phyloP scores from a whole-genome alignment of 75 land plant genomes.

The Adiantum capillusveneris region DNA sequence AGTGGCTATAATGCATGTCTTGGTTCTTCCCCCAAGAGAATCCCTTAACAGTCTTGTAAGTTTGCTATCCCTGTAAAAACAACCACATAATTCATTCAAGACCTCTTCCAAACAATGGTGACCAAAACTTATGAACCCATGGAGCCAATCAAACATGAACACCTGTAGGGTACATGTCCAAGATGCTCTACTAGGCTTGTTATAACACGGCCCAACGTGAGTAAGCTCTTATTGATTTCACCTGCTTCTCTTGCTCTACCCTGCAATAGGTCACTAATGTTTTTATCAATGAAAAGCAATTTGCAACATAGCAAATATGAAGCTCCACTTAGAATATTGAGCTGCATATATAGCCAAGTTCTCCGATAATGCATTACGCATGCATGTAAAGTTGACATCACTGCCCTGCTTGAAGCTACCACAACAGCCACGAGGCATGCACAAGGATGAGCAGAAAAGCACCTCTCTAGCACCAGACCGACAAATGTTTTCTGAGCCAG shows the following conservation, averaged over 20 bases:
- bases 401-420: no score
- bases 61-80: conserved; percentile 78
- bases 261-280: conserved; percentile 22
- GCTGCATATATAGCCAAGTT: no score
- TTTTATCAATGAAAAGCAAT: no score
- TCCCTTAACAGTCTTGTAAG: conserved; percentile 89
- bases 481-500: conserved; percentile 95
- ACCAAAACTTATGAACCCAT: background rate
- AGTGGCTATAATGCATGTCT: conserved; percentile 97
- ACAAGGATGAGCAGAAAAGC: no score
- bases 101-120: background rate
- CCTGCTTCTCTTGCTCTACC: conserved; percentile 99
- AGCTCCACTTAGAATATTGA: no score
- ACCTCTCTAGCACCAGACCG: conserved; percentile 98
- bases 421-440: background rate
- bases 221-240: conserved; percentile 94
- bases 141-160: background rate
- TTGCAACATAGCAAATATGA: no score
- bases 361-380: no score
- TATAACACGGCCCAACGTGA: conserved; percentile 90
- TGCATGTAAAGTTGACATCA: background rate
- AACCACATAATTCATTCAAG: background rate
- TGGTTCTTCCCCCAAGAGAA: conserved; percentile 91
- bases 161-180: conserved; percentile 98
- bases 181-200: conserved; percentile 95